Percentiles rank a stretch among this genome's conserved stretches.
These are phyloP conservation scores for Aspergillus sclerotiicarbonarius DNA, from an alignment of 495 filamentous ascomycete species.

Conservation along the genomic window DNA sequence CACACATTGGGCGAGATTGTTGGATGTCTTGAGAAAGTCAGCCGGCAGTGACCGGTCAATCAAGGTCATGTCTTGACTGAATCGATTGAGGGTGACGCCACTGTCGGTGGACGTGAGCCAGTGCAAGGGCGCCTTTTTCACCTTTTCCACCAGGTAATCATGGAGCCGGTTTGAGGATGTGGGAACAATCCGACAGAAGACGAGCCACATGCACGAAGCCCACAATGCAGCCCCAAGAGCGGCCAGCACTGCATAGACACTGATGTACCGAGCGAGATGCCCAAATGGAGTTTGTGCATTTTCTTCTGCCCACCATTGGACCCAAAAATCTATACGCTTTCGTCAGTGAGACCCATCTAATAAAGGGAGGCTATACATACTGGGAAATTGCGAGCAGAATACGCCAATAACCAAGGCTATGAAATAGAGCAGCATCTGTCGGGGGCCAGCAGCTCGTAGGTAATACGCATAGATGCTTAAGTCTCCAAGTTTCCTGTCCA, in stretches of 20 bases:
- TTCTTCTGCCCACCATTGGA: background rate
- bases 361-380: background rate
- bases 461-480: background rate
- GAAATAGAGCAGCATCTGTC: background rate
- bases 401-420: background rate
- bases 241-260: background rate
- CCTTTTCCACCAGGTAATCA: background rate
- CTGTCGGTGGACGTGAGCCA: background rate
- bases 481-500: background rate
- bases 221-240: background rate
- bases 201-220: slow-evolving; percentile 1
- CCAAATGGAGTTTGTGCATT: background rate
- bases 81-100: background rate
- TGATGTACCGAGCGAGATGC: background rate
- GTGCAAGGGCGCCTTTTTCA: background rate
- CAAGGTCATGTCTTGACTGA: slow-evolving; percentile 1
- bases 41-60: background rate
- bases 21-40: background rate
- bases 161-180: background rate
- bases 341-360: background rate
- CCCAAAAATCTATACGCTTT: background rate
- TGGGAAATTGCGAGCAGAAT: background rate
- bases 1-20: background rate
- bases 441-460: background rate
- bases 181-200: background rate